Evolutionary conservation across 192 early-diverging fungal species (phyloP).

Genomic region (Coemansia brasiliensis): DNA sequence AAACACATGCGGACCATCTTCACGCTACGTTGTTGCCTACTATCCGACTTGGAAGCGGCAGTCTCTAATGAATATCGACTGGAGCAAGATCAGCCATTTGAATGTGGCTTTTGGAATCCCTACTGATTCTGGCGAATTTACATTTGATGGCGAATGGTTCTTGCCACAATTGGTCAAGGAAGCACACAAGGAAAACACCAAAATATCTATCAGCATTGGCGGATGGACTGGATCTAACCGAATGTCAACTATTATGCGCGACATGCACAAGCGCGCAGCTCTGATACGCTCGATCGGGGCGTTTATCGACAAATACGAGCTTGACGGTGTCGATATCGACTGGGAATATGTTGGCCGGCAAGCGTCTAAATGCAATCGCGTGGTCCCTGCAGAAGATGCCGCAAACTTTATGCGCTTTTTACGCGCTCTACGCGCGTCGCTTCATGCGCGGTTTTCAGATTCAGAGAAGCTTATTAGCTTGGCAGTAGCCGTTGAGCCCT

Average conservation of each 20-base stretch:
- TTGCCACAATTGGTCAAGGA: conserved; percentile 52
- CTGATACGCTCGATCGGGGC: conserved; percentile 62
- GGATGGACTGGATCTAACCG: conserved; percentile 76
- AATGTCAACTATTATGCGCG: conserved; percentile 60
- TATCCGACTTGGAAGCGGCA: conserved; percentile 49
- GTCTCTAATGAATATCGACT: conserved; percentile 53
- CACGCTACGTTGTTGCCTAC: conserved; percentile 51
- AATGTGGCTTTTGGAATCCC: conserved; percentile 56
- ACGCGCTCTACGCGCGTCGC: conserved; percentile 41
- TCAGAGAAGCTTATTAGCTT: conserved; percentile 60
- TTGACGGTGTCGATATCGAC: conserved; percentile 66
- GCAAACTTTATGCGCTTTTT: conserved; percentile 45
- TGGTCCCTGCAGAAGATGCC: conserved; percentile 35
- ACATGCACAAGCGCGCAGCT: conserved; percentile 50
- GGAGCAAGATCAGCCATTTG: conserved; percentile 41
- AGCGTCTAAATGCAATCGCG: conserved; percentile 62
- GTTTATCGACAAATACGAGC: conserved; percentile 57
- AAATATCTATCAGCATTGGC: conserved; percentile 64
- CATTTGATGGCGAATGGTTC: conserved; percentile 58
- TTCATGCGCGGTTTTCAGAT: conserved; percentile 31
- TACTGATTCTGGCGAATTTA: conserved; percentile 46
- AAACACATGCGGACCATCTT: conserved; percentile 33
- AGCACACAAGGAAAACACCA: conserved; percentile 52
- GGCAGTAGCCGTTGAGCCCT: conserved; percentile 64
- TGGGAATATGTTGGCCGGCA: conserved; percentile 66